Conservation (phyloP, 768 basidiomycete genomes). For the Lyophyllum atratum region DNA sequence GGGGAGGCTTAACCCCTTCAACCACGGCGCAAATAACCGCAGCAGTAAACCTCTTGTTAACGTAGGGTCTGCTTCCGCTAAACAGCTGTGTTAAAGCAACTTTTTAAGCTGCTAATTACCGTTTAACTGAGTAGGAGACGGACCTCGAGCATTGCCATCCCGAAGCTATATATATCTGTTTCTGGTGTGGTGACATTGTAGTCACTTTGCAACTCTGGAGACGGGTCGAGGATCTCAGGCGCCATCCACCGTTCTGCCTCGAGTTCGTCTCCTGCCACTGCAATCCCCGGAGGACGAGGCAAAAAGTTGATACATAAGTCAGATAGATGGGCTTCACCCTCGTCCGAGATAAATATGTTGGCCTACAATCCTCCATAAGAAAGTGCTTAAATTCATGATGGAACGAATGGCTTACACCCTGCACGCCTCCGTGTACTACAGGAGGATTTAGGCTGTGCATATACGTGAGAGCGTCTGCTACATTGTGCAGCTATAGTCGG, state of each 20-base stretch:
- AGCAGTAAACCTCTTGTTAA: neutral
- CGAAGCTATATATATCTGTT: conserved; percentile 27
- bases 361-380: conserved; percentile 10
- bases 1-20: conserved; percentile 4
- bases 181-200: conserved; percentile 5
- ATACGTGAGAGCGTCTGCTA: conserved; percentile 25
- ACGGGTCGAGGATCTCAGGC: conserved; percentile 22
- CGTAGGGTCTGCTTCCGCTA: conserved; percentile 7
- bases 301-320: conserved; percentile 21
- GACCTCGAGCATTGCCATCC: conserved; percentile 28
- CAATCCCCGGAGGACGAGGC: conserved; percentile 3
- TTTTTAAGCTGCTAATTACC: neutral
- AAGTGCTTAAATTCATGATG: neutral
- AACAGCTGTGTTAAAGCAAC: neutral
- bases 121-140: neutral
- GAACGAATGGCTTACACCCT: conserved; percentile 22
- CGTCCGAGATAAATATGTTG: conserved; percentile 26
- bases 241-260: conserved; percentile 24
- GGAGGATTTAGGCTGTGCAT: conserved; percentile 26
- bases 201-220: neutral
- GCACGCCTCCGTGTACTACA: conserved; percentile 27
- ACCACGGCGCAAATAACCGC: conserved; percentile 4
- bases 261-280: conserved; percentile 3
- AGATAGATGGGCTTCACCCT: conserved; percentile 19
- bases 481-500: conserved; percentile 16